A percentile compares a stretch with the other conserved stretches of the same genome.
These are phyloP conservation scores for Phaeosphaeriaceae sp. DNA, from an alignment of 2,329 filamentous ascomycete species.

Conservation along the genomic window DNA sequence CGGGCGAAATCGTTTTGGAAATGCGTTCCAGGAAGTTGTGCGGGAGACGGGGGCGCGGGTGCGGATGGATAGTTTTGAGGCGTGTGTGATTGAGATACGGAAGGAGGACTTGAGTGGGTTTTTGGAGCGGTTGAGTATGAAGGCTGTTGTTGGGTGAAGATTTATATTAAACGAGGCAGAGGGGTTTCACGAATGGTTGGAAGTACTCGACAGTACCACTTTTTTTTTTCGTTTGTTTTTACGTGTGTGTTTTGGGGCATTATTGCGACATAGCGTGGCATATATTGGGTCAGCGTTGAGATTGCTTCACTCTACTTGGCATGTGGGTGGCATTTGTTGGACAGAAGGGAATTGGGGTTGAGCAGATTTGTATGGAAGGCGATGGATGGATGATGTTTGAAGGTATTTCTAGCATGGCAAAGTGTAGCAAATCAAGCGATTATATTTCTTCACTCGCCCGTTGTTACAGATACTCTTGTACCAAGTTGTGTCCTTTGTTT, in stretches of 20 bases:
- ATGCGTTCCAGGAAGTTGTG: slow-evolving; percentile 94
- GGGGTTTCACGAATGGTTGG: too few species aligned
- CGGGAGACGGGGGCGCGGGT: slow-evolving; percentile 88
- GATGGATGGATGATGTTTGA: background rate
- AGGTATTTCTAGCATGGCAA: slow-evolving; percentile 3
- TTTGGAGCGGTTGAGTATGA: slow-evolving; percentile 88
- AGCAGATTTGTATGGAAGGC: too few species aligned
- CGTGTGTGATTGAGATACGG: slow-evolving; percentile 96
- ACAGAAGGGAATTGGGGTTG: background rate
- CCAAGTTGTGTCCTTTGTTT: background rate
- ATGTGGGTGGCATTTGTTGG: background rate
- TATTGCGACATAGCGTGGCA: slow-evolving; percentile 4
- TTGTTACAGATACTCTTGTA: too few species aligned
- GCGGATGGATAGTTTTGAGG: slow-evolving; percentile 94
- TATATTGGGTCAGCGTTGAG: background rate
- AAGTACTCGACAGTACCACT: background rate
- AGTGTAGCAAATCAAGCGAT: slow-evolving; percentile 1
- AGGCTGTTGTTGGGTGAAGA: slow-evolving; percentile 73
- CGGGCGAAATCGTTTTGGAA: slow-evolving; percentile 88
- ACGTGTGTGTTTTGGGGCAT: background rate
- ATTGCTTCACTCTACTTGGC: too few species aligned
- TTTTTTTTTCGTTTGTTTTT: background rate
- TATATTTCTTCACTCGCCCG: background rate
- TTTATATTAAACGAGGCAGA: too few species aligned
- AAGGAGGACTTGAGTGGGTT: slow-evolving; percentile 94